Evolutionary conservation across 1,284 basidiomycete genomes (phyloP).

Genomic region (Coniferiporia sulphurascens): DNA sequence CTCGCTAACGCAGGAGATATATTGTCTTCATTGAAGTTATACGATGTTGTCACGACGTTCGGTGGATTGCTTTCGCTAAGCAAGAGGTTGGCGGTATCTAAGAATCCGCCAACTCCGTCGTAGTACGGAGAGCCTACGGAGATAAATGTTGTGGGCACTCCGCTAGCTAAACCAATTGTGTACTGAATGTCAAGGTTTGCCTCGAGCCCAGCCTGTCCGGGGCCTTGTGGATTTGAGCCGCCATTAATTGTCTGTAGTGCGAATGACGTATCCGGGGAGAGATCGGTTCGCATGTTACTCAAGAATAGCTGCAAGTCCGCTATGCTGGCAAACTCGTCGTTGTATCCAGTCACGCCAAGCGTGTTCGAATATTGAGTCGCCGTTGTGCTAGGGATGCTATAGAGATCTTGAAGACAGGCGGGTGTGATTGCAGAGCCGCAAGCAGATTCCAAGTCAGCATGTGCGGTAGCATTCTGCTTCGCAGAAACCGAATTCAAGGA

Average conservation of each 20-base stretch:
- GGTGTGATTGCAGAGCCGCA: conserved; percentile 18
- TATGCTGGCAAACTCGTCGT: conserved; percentile 21
- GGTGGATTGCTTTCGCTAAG: conserved; percentile 25
- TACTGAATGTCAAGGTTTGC: conserved; percentile 36
- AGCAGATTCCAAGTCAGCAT: conserved; percentile 14
- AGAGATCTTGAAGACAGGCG: conserved; percentile 20
- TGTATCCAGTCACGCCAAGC: conserved; percentile 23
- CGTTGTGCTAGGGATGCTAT: conserved; percentile 20
- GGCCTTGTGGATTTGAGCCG: conserved; percentile 22
- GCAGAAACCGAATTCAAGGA: too few relatives aligned
- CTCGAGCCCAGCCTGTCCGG: conserved; percentile 25
- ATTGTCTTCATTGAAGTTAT: conserved; percentile 26
- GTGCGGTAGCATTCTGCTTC: conserved; percentile 8
- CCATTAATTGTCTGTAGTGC: conserved; percentile 20
- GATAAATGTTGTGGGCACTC: conserved; percentile 24
- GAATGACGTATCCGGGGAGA: conserved; percentile 17
- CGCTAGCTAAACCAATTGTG: conserved; percentile 28
- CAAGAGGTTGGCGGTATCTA: conserved; percentile 32
- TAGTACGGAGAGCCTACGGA: conserved; percentile 20
- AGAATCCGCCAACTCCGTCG: conserved; percentile 26
- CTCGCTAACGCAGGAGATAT: conserved; percentile 25
- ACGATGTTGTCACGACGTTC: conserved; percentile 28
- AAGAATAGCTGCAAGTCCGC: conserved; percentile 21
- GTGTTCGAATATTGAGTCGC: conserved; percentile 18
- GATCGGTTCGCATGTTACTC: conserved; percentile 18